These are phyloP conservation scores for Austroboletus eburneus DNA, from an alignment of 768 basidiomycete species.

Conservation along the genomic window DNA sequence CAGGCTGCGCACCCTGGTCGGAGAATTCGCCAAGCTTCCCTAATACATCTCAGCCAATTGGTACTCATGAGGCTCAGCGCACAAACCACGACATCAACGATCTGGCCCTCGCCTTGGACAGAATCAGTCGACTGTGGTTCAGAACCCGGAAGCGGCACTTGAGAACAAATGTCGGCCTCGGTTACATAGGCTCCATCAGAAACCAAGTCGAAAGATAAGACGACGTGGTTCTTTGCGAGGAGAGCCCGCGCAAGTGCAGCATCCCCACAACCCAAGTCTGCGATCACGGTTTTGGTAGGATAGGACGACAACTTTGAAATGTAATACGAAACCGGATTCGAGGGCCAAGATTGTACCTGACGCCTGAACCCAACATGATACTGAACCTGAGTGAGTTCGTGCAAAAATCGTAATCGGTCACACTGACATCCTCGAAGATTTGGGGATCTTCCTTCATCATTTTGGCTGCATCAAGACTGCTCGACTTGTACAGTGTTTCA, in stretches of 20 bases:
- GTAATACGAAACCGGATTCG: slow-evolving; percentile 87
- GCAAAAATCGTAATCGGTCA: slow-evolving; percentile 3
- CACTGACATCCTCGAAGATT: slow-evolving; percentile 75
- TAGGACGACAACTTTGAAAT: slow-evolving; percentile 60
- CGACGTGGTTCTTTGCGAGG: slow-evolving; percentile 60
- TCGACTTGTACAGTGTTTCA: slow-evolving; percentile 86
- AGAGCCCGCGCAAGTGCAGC: slow-evolving; percentile 79
- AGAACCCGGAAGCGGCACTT: slow-evolving; percentile 82
- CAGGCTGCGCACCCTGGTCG: slow-evolving; percentile 61
- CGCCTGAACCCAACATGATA: slow-evolving; percentile 91
- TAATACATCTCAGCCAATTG: slow-evolving; percentile 90
- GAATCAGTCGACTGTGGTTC: slow-evolving; percentile 40
- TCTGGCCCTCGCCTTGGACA: slow-evolving; percentile 55
- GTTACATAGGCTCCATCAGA: slow-evolving; percentile 72
- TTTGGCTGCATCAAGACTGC: slow-evolving; percentile 64
- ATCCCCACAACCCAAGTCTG: slow-evolving; percentile 94
- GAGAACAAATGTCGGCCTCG: slow-evolving; percentile 84
- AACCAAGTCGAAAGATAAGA: slow-evolving; percentile 78
- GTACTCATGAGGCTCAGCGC: slow-evolving; percentile 95
- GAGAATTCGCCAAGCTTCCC: slow-evolving; percentile 87
- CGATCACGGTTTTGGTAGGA: slow-evolving; percentile 68
- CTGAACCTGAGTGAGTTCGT: slow-evolving; percentile 39
- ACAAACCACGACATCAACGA: slow-evolving; percentile 91
- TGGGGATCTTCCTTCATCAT: slow-evolving; percentile 84
- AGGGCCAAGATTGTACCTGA: slow-evolving; percentile 91